phyloP scores from a whole-genome alignment of 2,329 filamentous ascomycete genomes.

The Fusarium papillatum region DNA sequence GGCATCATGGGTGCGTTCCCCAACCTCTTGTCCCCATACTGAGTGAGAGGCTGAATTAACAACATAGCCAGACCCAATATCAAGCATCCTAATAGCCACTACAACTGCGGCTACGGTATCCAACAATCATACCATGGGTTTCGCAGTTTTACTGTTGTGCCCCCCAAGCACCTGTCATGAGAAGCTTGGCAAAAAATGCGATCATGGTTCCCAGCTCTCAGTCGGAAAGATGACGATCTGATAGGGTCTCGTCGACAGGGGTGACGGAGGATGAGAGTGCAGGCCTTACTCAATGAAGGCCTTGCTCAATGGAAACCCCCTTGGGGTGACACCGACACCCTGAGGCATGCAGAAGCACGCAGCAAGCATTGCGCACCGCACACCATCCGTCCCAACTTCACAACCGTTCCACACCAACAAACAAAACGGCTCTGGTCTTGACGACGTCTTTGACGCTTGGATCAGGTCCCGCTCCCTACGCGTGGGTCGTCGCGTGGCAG shows the following conservation, averaged over 20 bases:
- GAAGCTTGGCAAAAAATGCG: constrained; percentile 27
- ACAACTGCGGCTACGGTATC: background rate
- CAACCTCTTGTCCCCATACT: constrained; percentile 10
- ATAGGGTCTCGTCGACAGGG: constrained; percentile 38
- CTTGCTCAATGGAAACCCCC: constrained; percentile 27
- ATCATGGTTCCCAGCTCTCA: constrained; percentile 23
- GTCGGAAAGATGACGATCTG: constrained; percentile 39
- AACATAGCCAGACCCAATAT: background rate
- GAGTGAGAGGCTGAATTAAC: background rate
- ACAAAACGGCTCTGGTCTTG: constrained; percentile 32
- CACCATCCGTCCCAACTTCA: constrained; percentile 40
- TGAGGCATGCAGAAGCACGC: constrained; percentile 11
- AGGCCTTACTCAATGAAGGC: background rate
- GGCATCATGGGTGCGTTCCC: constrained; percentile 11
- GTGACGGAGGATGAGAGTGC: constrained; percentile 14
- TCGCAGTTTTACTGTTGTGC: background rate
- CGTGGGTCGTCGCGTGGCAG: constrained; percentile 46
- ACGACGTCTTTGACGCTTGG: constrained; percentile 39
- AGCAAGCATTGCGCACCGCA: constrained; percentile 15
- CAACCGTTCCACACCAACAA: constrained; percentile 34
- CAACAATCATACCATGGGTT: background rate
- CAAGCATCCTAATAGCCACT: background rate
- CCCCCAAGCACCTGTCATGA: constrained; percentile 14
- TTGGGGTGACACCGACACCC: constrained; percentile 15
- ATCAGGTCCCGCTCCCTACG: constrained; percentile 37